phyloP scores from a whole-genome alignment of 2,329 filamentous ascomycete species.

The Calonectria montana region DNA sequence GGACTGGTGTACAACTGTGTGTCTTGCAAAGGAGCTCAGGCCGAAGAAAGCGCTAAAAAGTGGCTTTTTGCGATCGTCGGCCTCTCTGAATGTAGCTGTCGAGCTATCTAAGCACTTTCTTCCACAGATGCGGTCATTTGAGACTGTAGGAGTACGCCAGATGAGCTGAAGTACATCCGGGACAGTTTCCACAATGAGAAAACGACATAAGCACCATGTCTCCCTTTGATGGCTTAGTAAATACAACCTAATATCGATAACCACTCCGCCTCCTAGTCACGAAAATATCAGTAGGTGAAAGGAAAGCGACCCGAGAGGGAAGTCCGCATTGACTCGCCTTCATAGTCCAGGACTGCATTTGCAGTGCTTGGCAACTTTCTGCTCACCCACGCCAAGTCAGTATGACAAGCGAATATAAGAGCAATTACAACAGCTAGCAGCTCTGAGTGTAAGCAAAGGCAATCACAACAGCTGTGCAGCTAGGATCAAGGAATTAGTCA shows the following conservation, averaged over 20 bases:
- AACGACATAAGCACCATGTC: constrained; percentile 31
- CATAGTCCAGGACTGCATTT: neutral
- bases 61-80: neutral
- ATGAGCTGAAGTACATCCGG: constrained; percentile 12
- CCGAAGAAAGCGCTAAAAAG: constrained; percentile 28
- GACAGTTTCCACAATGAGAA: constrained; percentile 17
- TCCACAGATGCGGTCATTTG: constrained; percentile 20
- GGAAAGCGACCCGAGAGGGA: neutral
- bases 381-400: neutral
- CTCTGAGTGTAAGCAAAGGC: no score
- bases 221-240: neutral
- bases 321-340: no score
- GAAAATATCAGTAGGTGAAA: neutral
- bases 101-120: constrained; percentile 23
- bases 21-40: constrained; percentile 28
- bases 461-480: no score
- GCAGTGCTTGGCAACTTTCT: neutral
- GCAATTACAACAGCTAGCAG: no score
- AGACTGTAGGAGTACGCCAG: constrained; percentile 29
- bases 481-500: no score
- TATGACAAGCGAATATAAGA: neutral
- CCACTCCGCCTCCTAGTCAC: constrained; percentile 25
- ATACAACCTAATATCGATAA: constrained; percentile 16
- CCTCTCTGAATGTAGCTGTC: neutral
- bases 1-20: constrained; percentile 18